phyloP scores from a whole-genome alignment of 306 rosid genomes.

The Pyrus communis region DNA sequence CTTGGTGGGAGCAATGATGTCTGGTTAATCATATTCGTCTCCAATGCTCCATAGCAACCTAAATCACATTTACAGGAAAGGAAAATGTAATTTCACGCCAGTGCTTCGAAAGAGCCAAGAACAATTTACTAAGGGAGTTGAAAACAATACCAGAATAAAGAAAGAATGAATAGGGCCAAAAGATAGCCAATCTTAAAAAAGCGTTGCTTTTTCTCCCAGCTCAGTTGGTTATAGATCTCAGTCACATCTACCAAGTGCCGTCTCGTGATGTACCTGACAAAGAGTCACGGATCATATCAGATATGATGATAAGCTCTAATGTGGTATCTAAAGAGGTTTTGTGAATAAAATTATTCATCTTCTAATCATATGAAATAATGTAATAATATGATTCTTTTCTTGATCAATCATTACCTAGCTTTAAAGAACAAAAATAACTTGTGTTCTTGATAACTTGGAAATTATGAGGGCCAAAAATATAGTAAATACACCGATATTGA shows the following conservation, averaged over 20 bases:
- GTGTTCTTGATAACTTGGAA: neutral
- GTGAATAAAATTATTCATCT: neutral
- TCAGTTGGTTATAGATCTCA: constrained; percentile 73
- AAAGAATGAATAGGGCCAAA: constrained; percentile 33
- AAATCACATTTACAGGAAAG: constrained; percentile 15
- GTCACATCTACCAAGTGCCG: constrained; percentile 74
- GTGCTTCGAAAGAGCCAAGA: constrained; percentile 5
- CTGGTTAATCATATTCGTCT: constrained; percentile 33
- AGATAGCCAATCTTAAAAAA: constrained; percentile 47
- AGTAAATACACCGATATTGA: neutral
- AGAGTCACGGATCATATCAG: constrained; percentile 16
- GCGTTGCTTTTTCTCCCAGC: constrained; percentile 64
- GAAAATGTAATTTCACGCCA: constrained; percentile 10
- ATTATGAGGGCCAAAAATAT: neutral
- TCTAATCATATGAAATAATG: neutral
- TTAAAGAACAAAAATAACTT: neutral
- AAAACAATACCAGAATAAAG: constrained; percentile 51
- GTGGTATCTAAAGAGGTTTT: neutral
- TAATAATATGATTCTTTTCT: neutral
- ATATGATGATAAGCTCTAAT: constrained; percentile 1
- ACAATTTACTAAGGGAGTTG: neutral
- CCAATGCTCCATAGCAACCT: constrained; percentile 62
- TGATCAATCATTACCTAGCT: neutral
- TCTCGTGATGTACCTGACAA: constrained; percentile 50
- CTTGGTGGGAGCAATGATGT: constrained; percentile 8